phyloP scores from a whole-genome alignment of 2,329 filamentous ascomycete species.

The Aspergillus cejpii region DNA sequence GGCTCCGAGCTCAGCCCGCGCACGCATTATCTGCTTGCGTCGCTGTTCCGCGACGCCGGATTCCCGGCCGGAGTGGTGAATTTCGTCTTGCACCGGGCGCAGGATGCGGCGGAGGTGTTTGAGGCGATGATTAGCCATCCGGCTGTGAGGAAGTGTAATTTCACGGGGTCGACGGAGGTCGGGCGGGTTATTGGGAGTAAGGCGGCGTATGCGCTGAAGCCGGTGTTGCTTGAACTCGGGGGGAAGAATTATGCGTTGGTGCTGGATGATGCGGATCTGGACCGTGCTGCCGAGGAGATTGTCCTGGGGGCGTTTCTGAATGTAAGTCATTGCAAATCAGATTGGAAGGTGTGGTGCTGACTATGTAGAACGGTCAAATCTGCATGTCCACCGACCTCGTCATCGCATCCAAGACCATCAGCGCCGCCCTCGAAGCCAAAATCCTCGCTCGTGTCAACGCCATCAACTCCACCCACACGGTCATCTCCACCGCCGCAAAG shows the following conservation, averaged over 20 bases:
- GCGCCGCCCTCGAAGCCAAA: not conserved
- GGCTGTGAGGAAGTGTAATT: conserved; percentile 39
- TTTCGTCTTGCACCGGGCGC: conserved; percentile 27
- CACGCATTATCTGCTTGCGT: conserved; percentile 29
- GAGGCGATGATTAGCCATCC: conserved; percentile 35
- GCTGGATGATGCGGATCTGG: conserved; percentile 41
- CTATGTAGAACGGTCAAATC: conserved; percentile 55
- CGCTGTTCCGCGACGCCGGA: conserved; percentile 39
- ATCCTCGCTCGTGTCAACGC: not conserved
- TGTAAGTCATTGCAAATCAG: conserved; percentile 12
- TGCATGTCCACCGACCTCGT: conserved; percentile 74
- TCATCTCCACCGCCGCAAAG: conserved; percentile 6
- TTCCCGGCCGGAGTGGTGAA: conserved; percentile 41
- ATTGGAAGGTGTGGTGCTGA: not conserved
- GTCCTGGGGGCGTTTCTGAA: conserved; percentile 26
- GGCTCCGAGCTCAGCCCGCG: conserved; percentile 31
- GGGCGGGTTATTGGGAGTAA: conserved; percentile 38
- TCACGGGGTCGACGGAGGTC: conserved; percentile 42
- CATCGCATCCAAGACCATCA: conserved; percentile 47
- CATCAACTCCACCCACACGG: not conserved
- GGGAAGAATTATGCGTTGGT: conserved; percentile 43
- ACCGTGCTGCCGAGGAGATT: conserved; percentile 30
- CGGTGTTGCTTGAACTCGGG: conserved; percentile 43
- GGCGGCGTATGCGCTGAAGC: conserved; percentile 41
- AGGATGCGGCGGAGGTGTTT: conserved; percentile 33